Evolutionary conservation across 2,329 filamentous ascomycete genomes (phyloP), one percentile per base, ranked within the genome.

Genomic region (Hypocreales sp.): DNA sequence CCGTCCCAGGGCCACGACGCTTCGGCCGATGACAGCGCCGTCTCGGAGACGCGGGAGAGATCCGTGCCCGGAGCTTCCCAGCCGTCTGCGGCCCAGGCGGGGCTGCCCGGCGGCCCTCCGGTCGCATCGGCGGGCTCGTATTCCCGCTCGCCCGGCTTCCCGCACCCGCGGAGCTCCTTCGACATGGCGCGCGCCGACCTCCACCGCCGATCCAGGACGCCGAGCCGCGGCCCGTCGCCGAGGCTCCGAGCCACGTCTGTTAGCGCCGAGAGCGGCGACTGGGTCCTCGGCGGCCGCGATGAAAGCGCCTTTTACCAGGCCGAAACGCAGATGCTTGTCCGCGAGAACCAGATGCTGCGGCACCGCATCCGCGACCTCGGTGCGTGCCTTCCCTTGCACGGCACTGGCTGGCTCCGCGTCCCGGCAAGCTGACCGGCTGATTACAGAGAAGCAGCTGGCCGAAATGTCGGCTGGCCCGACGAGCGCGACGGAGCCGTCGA

Each of bases 261-360:
- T 37, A 65, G 65, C 31, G 64, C 53, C 12, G 71, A 76, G 30
- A 62, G 58, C 28, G 65, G 63, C 19, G 74, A 82, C 17, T 71
- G 64, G 55, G 51, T 65, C 25, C 59, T 78, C 2, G 67, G 66
- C n/a, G 67, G 67, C 7, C 61, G 79, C 12, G 79, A 84, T 41
- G 79, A 86, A 46, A 74, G 67, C 36, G 74, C 76, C 1, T 84
- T 83, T 47, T 86, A 86, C 42, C 79, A 84, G 47, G 79, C 79
- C 5, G 80, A 87, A 53, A 82, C 79, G 2, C 77, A 82, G 51
- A 83, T 72, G 54, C 52, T 87, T 40, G 67, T 73, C 14, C 63
- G 80, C 15, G 80, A 86, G 55, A 87, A 86, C 39, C 79, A 86
- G 51, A 84, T 87, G 79, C 56, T 87, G 27, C 72, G 76, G 34